Percentiles rank a stretch among this genome's conserved stretches.
These are phyloP conservation scores for Mariannaea elegans DNA, from an alignment of 2,329 filamentous ascomycete species.

Conservation along the genomic window DNA sequence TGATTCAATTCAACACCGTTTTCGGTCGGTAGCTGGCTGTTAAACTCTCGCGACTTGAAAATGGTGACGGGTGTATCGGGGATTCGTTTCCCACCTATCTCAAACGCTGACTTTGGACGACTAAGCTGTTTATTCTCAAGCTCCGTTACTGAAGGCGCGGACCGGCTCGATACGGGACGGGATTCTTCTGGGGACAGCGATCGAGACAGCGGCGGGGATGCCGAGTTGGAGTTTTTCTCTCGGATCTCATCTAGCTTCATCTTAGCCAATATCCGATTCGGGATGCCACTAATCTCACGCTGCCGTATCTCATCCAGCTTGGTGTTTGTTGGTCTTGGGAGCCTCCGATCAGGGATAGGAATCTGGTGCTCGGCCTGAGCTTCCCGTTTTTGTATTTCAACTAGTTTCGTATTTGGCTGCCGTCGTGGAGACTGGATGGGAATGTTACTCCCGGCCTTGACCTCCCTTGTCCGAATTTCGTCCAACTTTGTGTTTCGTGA, in stretches of 20 bases:
- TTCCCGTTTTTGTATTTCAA: conserved; percentile 50
- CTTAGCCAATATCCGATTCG: conserved; percentile 57
- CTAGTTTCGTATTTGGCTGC: conserved; percentile 44
- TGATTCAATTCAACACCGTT: conserved; percentile 14
- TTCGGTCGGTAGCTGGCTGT: conserved; percentile 16
- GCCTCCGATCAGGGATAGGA: conserved; percentile 42
- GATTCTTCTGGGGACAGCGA: conserved; percentile 54
- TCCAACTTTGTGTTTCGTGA: conserved; percentile 55
- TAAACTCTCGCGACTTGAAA: conserved; percentile 42
- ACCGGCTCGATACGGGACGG: conserved; percentile 41
- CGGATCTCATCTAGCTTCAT: conserved; percentile 62
- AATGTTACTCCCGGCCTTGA: conserved; percentile 44
- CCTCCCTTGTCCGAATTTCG: conserved; percentile 54
- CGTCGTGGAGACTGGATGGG: conserved; percentile 30
- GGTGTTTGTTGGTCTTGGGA: conserved; percentile 49
- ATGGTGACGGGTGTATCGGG: conserved; percentile 53
- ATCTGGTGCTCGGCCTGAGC: conserved; percentile 43
- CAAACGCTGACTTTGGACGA: conserved; percentile 39
- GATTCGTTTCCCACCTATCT: conserved; percentile 44
- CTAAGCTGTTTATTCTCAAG: conserved; percentile 1
- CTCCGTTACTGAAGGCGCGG: conserved; percentile 29
- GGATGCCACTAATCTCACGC: conserved; percentile 54
- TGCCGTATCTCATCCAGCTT: conserved; percentile 60
- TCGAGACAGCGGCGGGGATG: conserved; percentile 52
- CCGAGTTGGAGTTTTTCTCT: conserved; percentile 60